These are phyloP conservation scores for Apophysomyces trapeziformis DNA, from an alignment of 371 early-diverging fungal genomes.

Conservation along the genomic window DNA sequence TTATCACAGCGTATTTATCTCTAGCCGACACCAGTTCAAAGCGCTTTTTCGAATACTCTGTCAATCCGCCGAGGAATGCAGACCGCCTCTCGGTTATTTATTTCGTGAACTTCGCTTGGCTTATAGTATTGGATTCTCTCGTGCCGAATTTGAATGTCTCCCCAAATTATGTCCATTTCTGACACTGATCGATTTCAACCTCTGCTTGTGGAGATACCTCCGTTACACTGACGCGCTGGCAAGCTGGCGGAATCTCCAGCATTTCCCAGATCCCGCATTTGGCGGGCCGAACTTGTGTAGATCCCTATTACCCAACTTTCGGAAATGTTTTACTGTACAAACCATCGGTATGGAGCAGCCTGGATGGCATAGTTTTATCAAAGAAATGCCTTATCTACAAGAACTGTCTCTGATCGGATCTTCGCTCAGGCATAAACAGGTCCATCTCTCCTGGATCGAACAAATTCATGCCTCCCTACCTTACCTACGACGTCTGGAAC, in stretches of 20 bases:
- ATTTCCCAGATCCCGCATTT: background rate
- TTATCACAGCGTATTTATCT: background rate
- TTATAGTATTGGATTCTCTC: background rate
- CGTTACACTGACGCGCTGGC: background rate
- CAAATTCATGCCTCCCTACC: background rate
- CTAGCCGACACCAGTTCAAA: background rate
- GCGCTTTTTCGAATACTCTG: background rate
- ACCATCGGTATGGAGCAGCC: constrained; percentile 1
- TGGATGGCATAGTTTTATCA: background rate
- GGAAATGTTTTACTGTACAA: background rate
- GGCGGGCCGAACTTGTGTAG: background rate
- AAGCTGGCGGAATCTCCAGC: background rate
- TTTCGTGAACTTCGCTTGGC: background rate
- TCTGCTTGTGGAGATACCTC: background rate
- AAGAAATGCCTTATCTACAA: background rate
- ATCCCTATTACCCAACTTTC: background rate
- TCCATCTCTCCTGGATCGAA: background rate
- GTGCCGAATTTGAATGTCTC: constrained; percentile 7
- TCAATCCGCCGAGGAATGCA: background rate
- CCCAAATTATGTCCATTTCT: constrained; percentile 4
- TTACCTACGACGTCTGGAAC: background rate
- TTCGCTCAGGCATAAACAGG: background rate
- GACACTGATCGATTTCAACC: constrained; percentile 1
- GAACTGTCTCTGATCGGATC: background rate
- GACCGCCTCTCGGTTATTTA: background rate